Evolutionary conservation across 192 early-diverging fungal species (phyloP).

Genomic region (Piromyces sp.): DNA sequence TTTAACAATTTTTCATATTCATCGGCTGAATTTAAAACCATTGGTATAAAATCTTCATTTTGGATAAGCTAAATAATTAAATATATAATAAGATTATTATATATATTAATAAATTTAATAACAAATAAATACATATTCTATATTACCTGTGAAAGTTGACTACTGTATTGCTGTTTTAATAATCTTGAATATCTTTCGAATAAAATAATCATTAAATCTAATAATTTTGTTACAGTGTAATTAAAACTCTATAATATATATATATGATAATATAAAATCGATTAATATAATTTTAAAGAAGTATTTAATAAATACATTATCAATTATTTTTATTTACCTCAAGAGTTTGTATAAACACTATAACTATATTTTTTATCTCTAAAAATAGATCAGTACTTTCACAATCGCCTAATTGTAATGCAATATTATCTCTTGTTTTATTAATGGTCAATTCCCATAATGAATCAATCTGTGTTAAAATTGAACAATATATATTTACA

Average conservation of each 20-base stretch:
- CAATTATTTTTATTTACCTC: conserved; percentile 28
- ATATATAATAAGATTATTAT: not conserved
- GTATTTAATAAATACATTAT: too few species aligned
- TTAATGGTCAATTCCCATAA: conserved; percentile 75
- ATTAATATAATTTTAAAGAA: too few species aligned
- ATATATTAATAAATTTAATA: too few species aligned
- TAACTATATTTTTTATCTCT: conserved; percentile 55
- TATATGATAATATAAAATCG: too few species aligned
- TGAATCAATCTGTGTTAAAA: conserved; percentile 46
- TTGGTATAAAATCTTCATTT: not conserved
- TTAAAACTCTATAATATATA: conserved; percentile 54
- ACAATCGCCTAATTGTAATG: conserved; percentile 61
- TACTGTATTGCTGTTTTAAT: conserved; percentile 45
- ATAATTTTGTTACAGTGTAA: conserved; percentile 48
- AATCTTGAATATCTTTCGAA: conserved; percentile 66
- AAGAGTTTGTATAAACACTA: conserved; percentile 79
- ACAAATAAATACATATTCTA: too few species aligned
- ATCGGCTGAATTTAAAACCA: not conserved
- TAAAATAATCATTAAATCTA: conserved; percentile 52
- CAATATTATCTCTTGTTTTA: conserved; percentile 62
- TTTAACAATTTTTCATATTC: not conserved
- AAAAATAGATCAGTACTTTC: conserved; percentile 62
- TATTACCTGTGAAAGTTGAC: conserved; percentile 19
- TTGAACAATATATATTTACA: too few species aligned
- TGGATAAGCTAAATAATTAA: not conserved